A percentile compares a stretch with the other conserved stretches of the same genome.
Evolutionary conservation across 768 basidiomycete species (phyloP).

Genomic region (Austroboletus eburneus): DNA sequence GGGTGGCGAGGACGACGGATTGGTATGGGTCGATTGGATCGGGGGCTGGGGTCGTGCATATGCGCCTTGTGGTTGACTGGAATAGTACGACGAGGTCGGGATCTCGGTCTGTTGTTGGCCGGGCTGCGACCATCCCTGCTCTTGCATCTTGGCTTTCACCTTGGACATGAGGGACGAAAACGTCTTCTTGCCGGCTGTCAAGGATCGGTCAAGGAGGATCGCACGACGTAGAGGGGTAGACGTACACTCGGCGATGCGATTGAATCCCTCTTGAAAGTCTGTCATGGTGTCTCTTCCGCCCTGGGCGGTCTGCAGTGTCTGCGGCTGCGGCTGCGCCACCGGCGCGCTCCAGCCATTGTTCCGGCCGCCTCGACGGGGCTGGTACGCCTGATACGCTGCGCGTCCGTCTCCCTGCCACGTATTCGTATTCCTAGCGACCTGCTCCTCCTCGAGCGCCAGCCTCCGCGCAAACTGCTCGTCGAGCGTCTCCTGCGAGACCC

Average conservation of each 20-base stretch:
- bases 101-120: neutral
- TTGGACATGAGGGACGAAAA: conserved; percentile 67
- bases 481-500: conserved; percentile 55
- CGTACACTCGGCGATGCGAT: conserved; percentile 75
- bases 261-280: conserved; percentile 73
- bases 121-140: conserved; percentile 29
- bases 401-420: conserved; percentile 11
- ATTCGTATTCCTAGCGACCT: conserved; percentile 24
- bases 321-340: conserved; percentile 4
- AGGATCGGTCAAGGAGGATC: neutral
- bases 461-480: conserved; percentile 78
- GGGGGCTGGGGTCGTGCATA: conserved; percentile 4
- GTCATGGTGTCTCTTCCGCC: conserved; percentile 48
- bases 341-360: too few species aligned
- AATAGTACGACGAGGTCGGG: neutral
- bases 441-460: conserved; percentile 59
- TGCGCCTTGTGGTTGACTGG: conserved; percentile 1
- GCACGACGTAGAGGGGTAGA: conserved; percentile 6
- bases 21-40: neutral
- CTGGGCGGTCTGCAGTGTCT: neutral
- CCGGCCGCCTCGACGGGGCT: conserved; percentile 16
- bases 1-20: too few species aligned
- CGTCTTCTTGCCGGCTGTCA: conserved; percentile 71
- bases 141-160: conserved; percentile 81
- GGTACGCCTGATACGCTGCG: conserved; percentile 22